Percentiles rank a stretch among this genome's conserved stretches.
Conservation (phyloP, 1,139 yeast genomes). For the Candida sp. region DNA sequence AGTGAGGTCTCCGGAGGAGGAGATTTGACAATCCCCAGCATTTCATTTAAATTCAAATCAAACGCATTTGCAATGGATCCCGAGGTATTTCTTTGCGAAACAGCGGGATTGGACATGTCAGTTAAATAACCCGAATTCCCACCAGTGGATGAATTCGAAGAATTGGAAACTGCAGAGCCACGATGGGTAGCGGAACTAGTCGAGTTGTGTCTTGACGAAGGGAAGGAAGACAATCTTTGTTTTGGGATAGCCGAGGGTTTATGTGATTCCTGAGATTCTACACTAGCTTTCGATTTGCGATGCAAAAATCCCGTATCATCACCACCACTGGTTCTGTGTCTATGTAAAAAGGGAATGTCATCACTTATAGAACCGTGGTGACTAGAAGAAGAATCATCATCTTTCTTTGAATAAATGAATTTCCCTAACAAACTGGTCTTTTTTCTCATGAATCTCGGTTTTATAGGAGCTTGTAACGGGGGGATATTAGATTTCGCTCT, state of each 20-base stretch:
- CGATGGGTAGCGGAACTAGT: neutral
- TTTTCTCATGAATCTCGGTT: constrained; percentile 45
- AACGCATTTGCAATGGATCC: constrained; percentile 14
- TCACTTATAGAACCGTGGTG: constrained; percentile 1
- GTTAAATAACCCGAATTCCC: neutral
- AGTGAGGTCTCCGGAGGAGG: constrained; percentile 10
- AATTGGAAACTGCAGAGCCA: neutral
- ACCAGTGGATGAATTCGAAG: neutral
- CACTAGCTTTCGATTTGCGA: neutral
- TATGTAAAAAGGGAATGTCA: neutral
- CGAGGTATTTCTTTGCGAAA: constrained; percentile 1
- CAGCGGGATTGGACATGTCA: neutral
- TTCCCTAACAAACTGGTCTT: constrained; percentile 45
- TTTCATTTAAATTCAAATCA: constrained; percentile 49
- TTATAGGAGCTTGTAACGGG: constrained; percentile 49
- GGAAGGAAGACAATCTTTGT: neutral
- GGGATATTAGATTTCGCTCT: constrained; percentile 38
- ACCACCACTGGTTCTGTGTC: neutral
- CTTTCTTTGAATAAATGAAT: constrained; percentile 42
- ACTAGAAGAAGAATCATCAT: constrained; percentile 18
- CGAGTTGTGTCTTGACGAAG: constrained; percentile 2
- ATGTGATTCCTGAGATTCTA: neutral
- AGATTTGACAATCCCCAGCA: constrained; percentile 49
- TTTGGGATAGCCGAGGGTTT: neutral
- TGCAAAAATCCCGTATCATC: neutral